Evolutionary conservation across 176 grass and related monocot genomes (phyloP).

Genomic region (Carex parvula): DNA sequence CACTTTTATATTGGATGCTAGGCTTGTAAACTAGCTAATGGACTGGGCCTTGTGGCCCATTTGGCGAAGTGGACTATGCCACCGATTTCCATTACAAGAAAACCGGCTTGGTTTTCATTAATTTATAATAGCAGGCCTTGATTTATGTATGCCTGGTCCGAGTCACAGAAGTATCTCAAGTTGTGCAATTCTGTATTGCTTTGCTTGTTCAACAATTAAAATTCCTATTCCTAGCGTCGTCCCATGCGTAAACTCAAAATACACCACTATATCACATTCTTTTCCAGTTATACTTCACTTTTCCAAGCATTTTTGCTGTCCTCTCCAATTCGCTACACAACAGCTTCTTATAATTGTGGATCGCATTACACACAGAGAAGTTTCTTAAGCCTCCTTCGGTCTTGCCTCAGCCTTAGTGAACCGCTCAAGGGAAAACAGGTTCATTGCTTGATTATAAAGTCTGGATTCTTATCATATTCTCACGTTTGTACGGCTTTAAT

Average conservation of each 20-base stretch:
- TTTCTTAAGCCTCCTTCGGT: constrained; percentile 20
- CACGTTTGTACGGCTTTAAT: constrained; percentile 1
- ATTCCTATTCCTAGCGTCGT: neutral
- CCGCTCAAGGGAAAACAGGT: neutral
- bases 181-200: neutral
- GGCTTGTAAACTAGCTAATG: neutral
- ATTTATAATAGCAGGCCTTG: neutral
- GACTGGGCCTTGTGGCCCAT: constrained; percentile 8
- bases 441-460: constrained; percentile 14
- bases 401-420: neutral
- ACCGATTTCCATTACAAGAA: too few species aligned
- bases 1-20: neutral
- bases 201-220: too few species aligned
- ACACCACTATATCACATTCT: neutral
- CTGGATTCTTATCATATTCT: constrained; percentile 6
- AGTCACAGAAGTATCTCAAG: neutral
- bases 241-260: constrained; percentile 5
- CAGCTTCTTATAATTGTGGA: neutral
- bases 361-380: neutral
- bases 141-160: neutral
- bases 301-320: neutral
- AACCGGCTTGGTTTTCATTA: neutral
- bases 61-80: neutral
- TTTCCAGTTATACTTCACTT: constrained; percentile 1
- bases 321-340: neutral